Evolutionary conservation across 345 rosid species (phyloP).

Genomic region (Salix arbutifolia): DNA sequence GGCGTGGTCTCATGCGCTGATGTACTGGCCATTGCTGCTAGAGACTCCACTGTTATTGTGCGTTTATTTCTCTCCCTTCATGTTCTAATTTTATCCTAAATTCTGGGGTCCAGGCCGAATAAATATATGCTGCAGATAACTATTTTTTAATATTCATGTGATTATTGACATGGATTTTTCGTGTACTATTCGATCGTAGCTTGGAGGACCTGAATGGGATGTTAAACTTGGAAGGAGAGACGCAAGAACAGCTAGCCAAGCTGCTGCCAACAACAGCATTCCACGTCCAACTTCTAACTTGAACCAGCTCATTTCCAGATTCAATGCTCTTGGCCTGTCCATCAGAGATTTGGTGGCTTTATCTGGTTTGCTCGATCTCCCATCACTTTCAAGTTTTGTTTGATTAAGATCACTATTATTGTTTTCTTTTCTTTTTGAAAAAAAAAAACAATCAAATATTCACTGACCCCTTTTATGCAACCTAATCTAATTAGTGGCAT

Average conservation of each 20-base stretch:
- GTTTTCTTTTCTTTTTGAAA: too few species aligned
- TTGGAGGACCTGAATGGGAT: constrained; percentile 75
- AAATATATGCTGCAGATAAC: too few species aligned
- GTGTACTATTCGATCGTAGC: constrained; percentile 23
- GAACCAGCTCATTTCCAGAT: constrained; percentile 49
- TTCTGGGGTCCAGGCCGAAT: too few species aligned
- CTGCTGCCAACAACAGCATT: constrained; percentile 69
- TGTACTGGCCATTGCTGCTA: constrained; percentile 60
- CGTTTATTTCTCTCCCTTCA: neutral
- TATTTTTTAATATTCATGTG: too few species aligned
- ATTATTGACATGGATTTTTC: too few species aligned
- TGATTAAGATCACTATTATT: too few species aligned
- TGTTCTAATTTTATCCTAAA: too few species aligned
- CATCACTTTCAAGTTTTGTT: neutral
- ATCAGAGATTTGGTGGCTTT: constrained; percentile 75
- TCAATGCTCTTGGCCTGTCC: constrained; percentile 65
- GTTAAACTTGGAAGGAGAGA: constrained; percentile 93
- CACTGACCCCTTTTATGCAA: too few species aligned
- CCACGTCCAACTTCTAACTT: constrained; percentile 64
- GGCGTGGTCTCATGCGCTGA: constrained; percentile 90
- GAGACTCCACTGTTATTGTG: constrained; percentile 48
- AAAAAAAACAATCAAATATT: too few species aligned
- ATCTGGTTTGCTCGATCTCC: constrained; percentile 41
- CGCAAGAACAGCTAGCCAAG: constrained; percentile 64
- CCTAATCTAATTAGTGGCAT: too few species aligned